Conservation (phyloP, 1,284 basidiomycete species). For the Porogramme epimiltina region DNA sequence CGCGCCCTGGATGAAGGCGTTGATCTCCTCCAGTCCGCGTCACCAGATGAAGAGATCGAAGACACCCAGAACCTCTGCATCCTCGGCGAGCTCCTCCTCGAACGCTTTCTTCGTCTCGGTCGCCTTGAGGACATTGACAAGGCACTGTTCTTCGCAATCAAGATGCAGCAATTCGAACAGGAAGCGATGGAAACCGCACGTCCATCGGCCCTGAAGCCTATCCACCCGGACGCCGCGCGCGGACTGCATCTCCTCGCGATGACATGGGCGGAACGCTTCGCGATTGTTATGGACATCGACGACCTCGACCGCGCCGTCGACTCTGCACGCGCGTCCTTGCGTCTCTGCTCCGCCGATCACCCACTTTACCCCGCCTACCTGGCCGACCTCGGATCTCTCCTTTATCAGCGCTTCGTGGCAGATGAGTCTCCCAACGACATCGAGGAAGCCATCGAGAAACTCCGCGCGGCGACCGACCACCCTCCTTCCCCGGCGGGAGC, state of each 20-base stretch:
- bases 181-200: too few relatives aligned
- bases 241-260: not conserved
- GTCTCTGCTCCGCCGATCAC: not conserved
- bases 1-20: not conserved
- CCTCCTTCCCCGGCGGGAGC: not conserved
- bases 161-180: not conserved
- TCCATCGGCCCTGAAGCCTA: too few relatives aligned
- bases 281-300: conserved; percentile 3
- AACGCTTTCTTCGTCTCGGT: conserved; percentile 2
- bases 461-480: not conserved
- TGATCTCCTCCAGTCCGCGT: not conserved
- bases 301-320: conserved; percentile 6
- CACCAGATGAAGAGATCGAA: not conserved
- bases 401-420: conserved; percentile 1
- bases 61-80: conserved; percentile 4
- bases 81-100: conserved; percentile 1
- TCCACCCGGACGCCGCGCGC: conserved; percentile 1
- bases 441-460: conserved; percentile 3
- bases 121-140: conserved; percentile 3
- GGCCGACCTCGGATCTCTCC: conserved; percentile 1
- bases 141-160: not conserved
- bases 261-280: conserved; percentile 2
- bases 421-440: conserved; percentile 1
- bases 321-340: not conserved
- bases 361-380: conserved; percentile 2